Conservation (phyloP, 768 basidiomycete species). For the Lactarius hatsudake region DNA sequence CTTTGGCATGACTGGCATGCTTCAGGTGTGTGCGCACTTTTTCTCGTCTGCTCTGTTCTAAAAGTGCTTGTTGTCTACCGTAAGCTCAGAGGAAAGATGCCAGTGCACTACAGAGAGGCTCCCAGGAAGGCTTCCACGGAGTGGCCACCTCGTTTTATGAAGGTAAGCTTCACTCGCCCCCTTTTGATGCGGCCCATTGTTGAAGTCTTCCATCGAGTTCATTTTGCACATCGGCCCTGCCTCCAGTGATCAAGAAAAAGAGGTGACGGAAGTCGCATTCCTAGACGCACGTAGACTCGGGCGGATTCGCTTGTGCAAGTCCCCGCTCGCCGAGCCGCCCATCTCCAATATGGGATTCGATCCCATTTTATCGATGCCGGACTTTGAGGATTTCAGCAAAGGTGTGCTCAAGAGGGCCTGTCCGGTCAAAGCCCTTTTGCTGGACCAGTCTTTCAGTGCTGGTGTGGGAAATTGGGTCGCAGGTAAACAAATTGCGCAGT, state of each 20-base stretch:
- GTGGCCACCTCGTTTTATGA: conserved; percentile 69
- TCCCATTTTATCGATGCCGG: conserved; percentile 67
- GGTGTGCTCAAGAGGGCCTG: conserved; percentile 54
- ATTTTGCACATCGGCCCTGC: conserved; percentile 49
- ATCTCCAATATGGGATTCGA: conserved; percentile 75
- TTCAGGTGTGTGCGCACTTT: conserved; percentile 45
- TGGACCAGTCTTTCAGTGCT: conserved; percentile 78
- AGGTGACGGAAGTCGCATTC: conserved; percentile 58
- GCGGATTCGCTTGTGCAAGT: conserved; percentile 58
- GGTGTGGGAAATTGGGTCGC: conserved; percentile 85
- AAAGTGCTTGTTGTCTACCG: not conserved
- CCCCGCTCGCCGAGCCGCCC: conserved; percentile 61
- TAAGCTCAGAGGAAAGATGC: conserved; percentile 50
- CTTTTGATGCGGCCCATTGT: not conserved
- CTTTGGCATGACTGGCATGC: conserved; percentile 86
- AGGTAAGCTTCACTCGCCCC: conserved; percentile 38
- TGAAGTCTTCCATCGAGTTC: conserved; percentile 42
- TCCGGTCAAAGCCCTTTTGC: conserved; percentile 70
- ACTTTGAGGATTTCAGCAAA: conserved; percentile 47
- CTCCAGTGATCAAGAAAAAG: conserved; percentile 29
- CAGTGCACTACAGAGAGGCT: conserved; percentile 49
- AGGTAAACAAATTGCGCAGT: conserved; percentile 37
- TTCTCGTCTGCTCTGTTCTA: not conserved
- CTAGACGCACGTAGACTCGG: conserved; percentile 69
- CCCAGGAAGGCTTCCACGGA: conserved; percentile 40